Evolutionary conservation across 345 rosid species (phyloP), one percentile per base, ranked within the genome.

Genomic region (Populus tremula): DNA sequence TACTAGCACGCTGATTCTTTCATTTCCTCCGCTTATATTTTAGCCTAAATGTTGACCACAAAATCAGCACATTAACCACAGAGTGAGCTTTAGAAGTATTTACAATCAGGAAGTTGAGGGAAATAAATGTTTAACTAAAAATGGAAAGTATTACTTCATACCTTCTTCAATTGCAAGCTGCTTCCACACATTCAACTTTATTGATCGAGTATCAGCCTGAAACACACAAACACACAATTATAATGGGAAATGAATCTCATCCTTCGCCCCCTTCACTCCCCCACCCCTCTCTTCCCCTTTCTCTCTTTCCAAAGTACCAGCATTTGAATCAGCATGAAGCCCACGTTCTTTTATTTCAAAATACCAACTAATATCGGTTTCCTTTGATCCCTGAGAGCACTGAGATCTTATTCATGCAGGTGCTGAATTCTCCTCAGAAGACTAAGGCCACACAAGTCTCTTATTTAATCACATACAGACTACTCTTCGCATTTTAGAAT

Each of bases 121-220:
- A 54, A 12, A 38, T n/a, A 45, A 27, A 31, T 5, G 25, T 8
- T 9, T 6, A 35, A 18, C n/a, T 6, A 11, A 27, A 8, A 17
- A 25, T 23, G 25, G 29, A 79, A 79, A 61, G 61, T n/a, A 64
- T 35, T 23, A 13, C 18, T 59, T 20, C 79, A 78, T 83, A 93
- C 99, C 98, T 85, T 95, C 97, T 88, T 95, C 99, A 25, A 81
- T 68, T 74, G 99, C 97, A 71, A 95, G 94, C 86, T 92, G 96
- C 80, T 92, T 90, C 98, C 98, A 95, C 53, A 91, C 92, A 82
- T 90, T 90, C 82, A 93, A 86, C 91, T 92, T 93, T 81, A 93
- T 74, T 78, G 88, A 81, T 80, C 89, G 87, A 77, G 94, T 86
- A 83, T 92, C 91, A 29, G 90, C 92, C 99, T 95, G 90, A 82